Evolutionary conservation across 768 basidiomycete genomes (phyloP).

Genomic region (Porpolomopsis calyptriformis): DNA sequence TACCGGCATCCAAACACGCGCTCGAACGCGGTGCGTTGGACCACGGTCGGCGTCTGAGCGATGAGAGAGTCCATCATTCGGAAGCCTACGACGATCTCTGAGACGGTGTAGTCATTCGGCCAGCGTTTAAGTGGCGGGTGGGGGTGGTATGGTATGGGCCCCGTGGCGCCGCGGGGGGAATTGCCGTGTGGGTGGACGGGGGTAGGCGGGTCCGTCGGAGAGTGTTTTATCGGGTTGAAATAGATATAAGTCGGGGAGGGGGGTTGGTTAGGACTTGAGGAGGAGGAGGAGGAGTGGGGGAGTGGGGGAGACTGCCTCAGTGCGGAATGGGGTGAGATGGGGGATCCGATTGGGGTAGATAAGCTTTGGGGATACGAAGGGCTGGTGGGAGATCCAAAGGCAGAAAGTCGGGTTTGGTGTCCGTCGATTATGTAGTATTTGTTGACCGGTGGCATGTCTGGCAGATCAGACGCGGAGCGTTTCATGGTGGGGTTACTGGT

Average conservation of each 20-base stretch:
- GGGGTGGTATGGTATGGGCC: constrained; percentile 37
- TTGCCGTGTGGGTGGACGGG: constrained; percentile 19
- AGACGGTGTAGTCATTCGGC: constrained; percentile 69
- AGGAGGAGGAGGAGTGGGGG: background rate
- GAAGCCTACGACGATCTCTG: constrained; percentile 54
- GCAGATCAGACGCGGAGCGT: constrained; percentile 17
- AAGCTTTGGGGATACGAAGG: constrained; percentile 12
- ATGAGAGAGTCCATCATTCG: constrained; percentile 33
- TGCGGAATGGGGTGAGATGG: background rate
- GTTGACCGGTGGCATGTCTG: constrained; percentile 8
- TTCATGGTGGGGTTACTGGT: constrained; percentile 11
- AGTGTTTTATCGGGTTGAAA: background rate
- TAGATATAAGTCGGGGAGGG: constrained; percentile 4
- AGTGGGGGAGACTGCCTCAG: constrained; percentile 12
- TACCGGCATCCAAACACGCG: constrained; percentile 61
- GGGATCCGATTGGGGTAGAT: constrained; percentile 4
- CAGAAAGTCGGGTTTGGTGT: constrained; percentile 1
- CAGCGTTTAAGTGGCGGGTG: constrained; percentile 62
- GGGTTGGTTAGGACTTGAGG: constrained; percentile 8
- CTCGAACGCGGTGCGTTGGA: constrained; percentile 59
- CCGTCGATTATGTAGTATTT: constrained; percentile 19
- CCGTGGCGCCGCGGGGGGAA: constrained; percentile 17
- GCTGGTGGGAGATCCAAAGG: constrained; percentile 13
- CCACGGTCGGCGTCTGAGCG: constrained; percentile 31
- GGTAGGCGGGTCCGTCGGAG: constrained; percentile 8